Conservation (phyloP, 2,329 filamentous ascomycete genomes). For the Xylariales sp. region DNA sequence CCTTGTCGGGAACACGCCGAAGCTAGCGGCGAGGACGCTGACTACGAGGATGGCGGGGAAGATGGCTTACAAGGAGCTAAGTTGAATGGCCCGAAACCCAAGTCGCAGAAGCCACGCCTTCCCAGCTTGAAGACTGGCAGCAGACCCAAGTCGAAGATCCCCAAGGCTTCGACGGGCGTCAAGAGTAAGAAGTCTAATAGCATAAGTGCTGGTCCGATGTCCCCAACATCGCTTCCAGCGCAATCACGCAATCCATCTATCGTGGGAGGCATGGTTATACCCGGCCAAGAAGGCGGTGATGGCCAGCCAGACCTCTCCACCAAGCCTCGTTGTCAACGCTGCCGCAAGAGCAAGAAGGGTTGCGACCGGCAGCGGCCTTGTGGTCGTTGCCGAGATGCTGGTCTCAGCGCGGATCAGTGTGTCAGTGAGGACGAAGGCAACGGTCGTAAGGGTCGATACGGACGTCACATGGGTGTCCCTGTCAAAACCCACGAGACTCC, state of each 20-base stretch:
- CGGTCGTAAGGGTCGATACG: constrained; percentile 90
- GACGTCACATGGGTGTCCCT: constrained; percentile 65
- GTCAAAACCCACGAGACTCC: constrained; percentile 52
- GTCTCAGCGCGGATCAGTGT: constrained; percentile 87
- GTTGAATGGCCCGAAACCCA: constrained; percentile 37
- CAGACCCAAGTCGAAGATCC: constrained; percentile 32
- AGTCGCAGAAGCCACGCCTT: constrained; percentile 32
- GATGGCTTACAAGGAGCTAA: constrained; percentile 35
- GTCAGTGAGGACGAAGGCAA: constrained; percentile 98
- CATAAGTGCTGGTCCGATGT: constrained; percentile 45
- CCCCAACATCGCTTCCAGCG: constrained; percentile 62
- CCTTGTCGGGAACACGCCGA: constrained; percentile 34
- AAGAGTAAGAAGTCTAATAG: constrained; percentile 50
- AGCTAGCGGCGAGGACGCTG: constrained; percentile 56
- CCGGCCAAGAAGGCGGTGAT: constrained; percentile 67
- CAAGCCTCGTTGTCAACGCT: constrained; percentile 95
- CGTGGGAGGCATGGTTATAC: constrained; percentile 48
- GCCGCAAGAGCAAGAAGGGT: constrained; percentile 99
- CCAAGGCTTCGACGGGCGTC: constrained; percentile 33
- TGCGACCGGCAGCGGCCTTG: constrained; percentile 96
- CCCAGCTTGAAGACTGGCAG: constrained; percentile 35
- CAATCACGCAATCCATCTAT: constrained; percentile 70
- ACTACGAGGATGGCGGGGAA: constrained; percentile 42
- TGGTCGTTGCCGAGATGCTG: constrained; percentile 91
- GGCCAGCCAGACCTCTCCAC: constrained; percentile 89